These are phyloP conservation scores for Venturia carpophila DNA, from an alignment of 2,329 filamentous ascomycete genomes.

Conservation along the genomic window DNA sequence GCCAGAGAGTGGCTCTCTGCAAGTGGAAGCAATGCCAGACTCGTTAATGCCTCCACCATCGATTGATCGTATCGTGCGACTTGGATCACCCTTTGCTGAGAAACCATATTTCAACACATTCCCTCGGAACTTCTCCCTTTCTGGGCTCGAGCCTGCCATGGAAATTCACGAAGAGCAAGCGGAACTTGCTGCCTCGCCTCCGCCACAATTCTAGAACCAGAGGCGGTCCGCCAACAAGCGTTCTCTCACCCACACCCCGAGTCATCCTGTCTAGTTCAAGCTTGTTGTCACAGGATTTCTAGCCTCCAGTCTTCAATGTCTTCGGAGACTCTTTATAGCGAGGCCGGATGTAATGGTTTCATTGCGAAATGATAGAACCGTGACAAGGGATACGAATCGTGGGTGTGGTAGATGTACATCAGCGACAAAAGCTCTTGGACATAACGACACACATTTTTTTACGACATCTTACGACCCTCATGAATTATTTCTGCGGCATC, in stretches of 20 bases:
- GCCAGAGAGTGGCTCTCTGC: constrained; percentile 19
- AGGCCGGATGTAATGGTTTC: not conserved
- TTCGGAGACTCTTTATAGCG: not conserved
- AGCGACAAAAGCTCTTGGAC: not conserved
- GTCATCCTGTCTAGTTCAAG: not conserved
- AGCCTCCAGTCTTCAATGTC: not conserved
- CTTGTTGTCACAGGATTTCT: not conserved
- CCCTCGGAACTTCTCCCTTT: constrained; percentile 33
- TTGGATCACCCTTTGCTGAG: constrained; percentile 42
- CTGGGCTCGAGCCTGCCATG: constrained; percentile 17
- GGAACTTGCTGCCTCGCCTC: not conserved
- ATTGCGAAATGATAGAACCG: not conserved
- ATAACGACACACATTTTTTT: not conserved
- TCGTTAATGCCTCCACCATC: constrained; percentile 29
- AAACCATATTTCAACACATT: constrained; percentile 35
- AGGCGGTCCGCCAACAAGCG: not conserved
- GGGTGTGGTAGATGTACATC: not conserved
- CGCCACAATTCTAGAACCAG: not conserved
- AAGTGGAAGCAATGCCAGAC: constrained; percentile 7
- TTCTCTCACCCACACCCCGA: not conserved
- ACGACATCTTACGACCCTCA: constrained; percentile 6
- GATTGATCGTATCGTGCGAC: constrained; percentile 36
- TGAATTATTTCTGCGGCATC: not conserved
- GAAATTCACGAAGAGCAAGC: constrained; percentile 14
- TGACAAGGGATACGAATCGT: not conserved